Base-by-base conservation (phyloP, 768 basidiomycete species). In the Rhizopogon vesiculosus region DNA sequence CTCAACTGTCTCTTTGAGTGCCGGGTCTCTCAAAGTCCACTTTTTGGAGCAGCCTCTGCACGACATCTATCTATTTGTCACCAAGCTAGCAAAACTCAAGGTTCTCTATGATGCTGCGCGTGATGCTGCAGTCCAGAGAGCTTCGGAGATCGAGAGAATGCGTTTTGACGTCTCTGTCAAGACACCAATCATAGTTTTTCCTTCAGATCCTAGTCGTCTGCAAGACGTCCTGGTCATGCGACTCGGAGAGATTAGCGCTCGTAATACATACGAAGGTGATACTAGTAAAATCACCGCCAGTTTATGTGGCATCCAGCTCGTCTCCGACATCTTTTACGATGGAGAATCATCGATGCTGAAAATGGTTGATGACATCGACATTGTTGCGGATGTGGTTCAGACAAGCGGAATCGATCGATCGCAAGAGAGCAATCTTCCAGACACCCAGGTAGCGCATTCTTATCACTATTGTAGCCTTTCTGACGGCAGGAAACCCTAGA, bases 91-190 rank as follows among this genome's bases (percentile, higher is more conserved):
- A 5, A 86, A 85, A 59, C 84, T 99, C 62, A 98, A 98, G 74
- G 89, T 89, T 2, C 69, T 98, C 10, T 98, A 98, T 61, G 96
- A 99, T 70, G 85, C 94, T 18, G 94, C 96, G 10, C 90, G 92
- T 2, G 86, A 91, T 66, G 96, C 84, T 19, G 97, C 97, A 40
- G 93, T 91, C 25, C 92, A 98, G 67, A 79, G 82, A 46, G 97
- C 94, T 5, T 85, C 92, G n/a, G 91, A 91, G 69, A 89, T 95
- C n/a, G 87, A 91, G 62, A 83, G 86, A 51, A 94, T 98, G 90
- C 84, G 91, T 68, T 98, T 94, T 72, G 83, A 93, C 56, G 68
- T 98, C n/a, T 84, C 86, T 25, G 77, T 98, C 65, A 92, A 89
- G 72, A 88, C 94, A 0, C 97, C 97, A 1, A 98, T 99, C 61